A percentile compares a stretch with the other conserved stretches of the same genome.
phyloP scores from a whole-genome alignment of 805 yeast genomes.

The Candida oleophila region DNA sequence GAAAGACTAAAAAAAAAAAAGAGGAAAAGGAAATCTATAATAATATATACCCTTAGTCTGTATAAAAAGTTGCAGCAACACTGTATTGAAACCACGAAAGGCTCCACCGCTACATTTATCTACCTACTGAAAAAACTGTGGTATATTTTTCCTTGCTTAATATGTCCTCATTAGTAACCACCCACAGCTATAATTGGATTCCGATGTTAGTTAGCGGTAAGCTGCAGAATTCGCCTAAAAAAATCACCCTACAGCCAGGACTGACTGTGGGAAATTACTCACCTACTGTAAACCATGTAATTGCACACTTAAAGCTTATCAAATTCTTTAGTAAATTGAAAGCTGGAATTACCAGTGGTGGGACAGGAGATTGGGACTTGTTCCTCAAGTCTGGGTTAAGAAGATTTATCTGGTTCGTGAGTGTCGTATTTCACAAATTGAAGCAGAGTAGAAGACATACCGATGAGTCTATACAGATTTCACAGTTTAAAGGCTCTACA shows the following conservation, averaged over 20 bases:
- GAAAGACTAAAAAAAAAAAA: not conserved
- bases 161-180: not conserved
- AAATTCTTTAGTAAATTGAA: not conserved
- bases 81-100: not conserved
- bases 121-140: not conserved
- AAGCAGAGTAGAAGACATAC: not conserved
- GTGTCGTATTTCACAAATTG: slow-evolving; percentile 1
- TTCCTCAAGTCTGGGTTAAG: slow-evolving; percentile 1
- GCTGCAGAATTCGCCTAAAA: not conserved
- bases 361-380: slow-evolving; percentile 1
- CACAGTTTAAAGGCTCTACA: not conserved
- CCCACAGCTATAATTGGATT: not conserved
- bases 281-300: not conserved
- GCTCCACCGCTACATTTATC: not conserved
- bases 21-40: not conserved
- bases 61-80: too few species aligned
- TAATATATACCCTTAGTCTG: not conserved
- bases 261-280: not conserved
- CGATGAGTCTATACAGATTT: slow-evolving; percentile 2
- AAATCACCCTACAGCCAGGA: not conserved
- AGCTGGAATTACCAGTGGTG: not conserved
- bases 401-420: slow-evolving; percentile 3
- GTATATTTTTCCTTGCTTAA: not conserved
- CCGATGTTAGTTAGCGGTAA: not conserved
- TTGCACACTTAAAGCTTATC: slow-evolving; percentile 5